Evolutionary conservation across 1,284 basidiomycete genomes (phyloP), one percentile per base, ranked within the genome.

Genomic region (Apiotrichum gracile): DNA sequence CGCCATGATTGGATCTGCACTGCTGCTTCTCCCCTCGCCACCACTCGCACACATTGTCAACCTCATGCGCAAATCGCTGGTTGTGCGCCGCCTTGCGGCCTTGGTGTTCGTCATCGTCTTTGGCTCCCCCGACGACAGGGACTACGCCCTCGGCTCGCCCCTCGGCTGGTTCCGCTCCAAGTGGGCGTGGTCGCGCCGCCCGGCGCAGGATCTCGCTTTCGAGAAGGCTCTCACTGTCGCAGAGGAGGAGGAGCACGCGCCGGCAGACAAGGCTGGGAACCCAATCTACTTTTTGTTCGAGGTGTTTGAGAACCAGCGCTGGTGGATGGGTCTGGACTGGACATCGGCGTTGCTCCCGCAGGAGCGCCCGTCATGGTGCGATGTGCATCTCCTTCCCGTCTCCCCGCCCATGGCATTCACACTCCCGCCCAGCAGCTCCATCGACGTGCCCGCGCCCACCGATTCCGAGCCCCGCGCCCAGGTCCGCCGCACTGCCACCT

Each of bases 251-350:
- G 61, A 62, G 14, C 59, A 57, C 19, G 57, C 53, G 9, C 51
- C 43, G n/a, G 62, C 49, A 16, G 50, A 57, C 31, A 61, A 60
- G 41, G 58, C 57, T 6, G 64, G 60, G 44, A 57, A 57, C 39
- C 69, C 69, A 1, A 49, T 89, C 24, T 85, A 88, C 42, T 92
- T 92, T 76, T 78, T 87, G 38, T 92, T 92, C 69, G 88, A 86
- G 34, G 76, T 96, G 27, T 87, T 89, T 68, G 92, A 97, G 73
- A 97, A 96, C 72, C 92, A 97, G 76, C 82, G 92, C 5, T 97
- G 92, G 93, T 79, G 78, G 79, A 77, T 80, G 68, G 79, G 78
- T 3, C 63, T 80, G 16, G 79, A 97, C 75, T 97, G 90, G 89
- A 94, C 92, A 0, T 87, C 88, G 3, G 91, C 92, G 0, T 81